Evolutionary conservation across 2,329 filamentous ascomycete genomes (phyloP).

Genomic region (Sclerotinia borealis): DNA sequence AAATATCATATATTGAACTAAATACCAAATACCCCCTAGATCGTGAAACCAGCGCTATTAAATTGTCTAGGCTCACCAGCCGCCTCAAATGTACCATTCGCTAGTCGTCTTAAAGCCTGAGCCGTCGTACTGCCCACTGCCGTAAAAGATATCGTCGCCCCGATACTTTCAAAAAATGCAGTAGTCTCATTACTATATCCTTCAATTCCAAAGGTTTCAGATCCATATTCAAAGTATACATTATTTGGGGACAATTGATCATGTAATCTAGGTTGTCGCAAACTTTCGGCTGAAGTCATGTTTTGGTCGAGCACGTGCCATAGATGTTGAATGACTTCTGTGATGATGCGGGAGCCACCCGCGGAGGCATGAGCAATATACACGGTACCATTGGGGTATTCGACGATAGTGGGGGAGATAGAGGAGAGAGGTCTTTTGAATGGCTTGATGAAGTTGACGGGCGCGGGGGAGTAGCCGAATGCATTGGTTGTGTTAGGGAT

Average conservation of each 20-base stretch:
- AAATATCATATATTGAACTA: too few relatives aligned
- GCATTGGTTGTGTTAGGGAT: constrained; percentile 58
- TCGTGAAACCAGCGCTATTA: constrained; percentile 58
- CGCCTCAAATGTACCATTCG: constrained; percentile 65
- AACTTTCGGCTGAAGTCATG: constrained; percentile 46
- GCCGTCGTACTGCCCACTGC: constrained; percentile 49
- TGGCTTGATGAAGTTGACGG: constrained; percentile 59
- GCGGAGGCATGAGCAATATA: constrained; percentile 58
- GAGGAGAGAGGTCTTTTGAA: constrained; percentile 61
- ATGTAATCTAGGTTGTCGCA: constrained; percentile 54
- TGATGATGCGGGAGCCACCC: constrained; percentile 62
- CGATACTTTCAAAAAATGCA: constrained; percentile 48
- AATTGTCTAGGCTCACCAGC: constrained; percentile 69
- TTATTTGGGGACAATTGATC: constrained; percentile 56
- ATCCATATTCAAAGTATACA: constrained; percentile 50
- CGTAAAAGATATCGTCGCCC: constrained; percentile 57
- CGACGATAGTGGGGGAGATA: constrained; percentile 58
- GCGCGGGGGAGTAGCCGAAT: constrained; percentile 59
- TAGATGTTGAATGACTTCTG: constrained; percentile 58
- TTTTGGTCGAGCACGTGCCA: constrained; percentile 54
- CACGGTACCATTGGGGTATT: constrained; percentile 49
- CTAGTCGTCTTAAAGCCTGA: constrained; percentile 56
- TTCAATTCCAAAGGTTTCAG: constrained; percentile 30
- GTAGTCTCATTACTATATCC: constrained; percentile 55
- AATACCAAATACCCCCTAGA: too few relatives aligned